Base-by-base conservation (phyloP, 1,284 basidiomycete species). In the Chalciporus sp. region DNA sequence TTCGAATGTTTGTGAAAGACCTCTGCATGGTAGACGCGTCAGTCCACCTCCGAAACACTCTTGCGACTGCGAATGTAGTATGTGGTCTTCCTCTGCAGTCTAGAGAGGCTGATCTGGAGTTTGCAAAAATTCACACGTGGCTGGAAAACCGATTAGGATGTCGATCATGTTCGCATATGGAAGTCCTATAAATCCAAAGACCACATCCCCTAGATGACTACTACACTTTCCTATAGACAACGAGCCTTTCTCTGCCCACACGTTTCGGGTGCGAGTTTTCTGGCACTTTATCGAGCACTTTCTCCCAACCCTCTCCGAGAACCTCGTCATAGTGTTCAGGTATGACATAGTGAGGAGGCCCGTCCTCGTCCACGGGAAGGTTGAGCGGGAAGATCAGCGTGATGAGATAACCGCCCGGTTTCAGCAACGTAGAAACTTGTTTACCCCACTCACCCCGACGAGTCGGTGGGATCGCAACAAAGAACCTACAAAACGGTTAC, bases 311-410 rank as follows among this genome's bases (percentile, higher is more conserved):
- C 1, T 71, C 70, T 6, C 78, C 79, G 5, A 91, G 73, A 4
- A 78, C 73, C 11, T 79, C 76, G 12, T 75, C 70, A 55, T 89
- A 89, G 53, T 84, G 78, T 29, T 83, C 81, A 7, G 81, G 78
- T 11, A 77, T 71, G 26, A 89, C 78, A 41, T 77, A 82, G 64
- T 76, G 87, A 0, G 89, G 88, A 1, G 88, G 88, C 0, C 87
- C 87, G 5, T 72, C 72, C 1, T 72, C 72, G 7, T 76, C 72
- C 43, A 78, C 72, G 0, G 78, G 76, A 44, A 73, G 81, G 40
- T 81, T 74, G 17, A 89, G 74, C 0, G 82, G 83, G 62, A 68
- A 83, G 56, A 79, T 69, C 31, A 83, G 68, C 0, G 84, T 83
- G 60, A 92, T 81, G 27, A 91, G 79, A 52, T 77, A 78, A 2